phyloP scores from a whole-genome alignment of 2,329 filamentous ascomycete genomes.

The Coleophoma eucalyptorum region DNA sequence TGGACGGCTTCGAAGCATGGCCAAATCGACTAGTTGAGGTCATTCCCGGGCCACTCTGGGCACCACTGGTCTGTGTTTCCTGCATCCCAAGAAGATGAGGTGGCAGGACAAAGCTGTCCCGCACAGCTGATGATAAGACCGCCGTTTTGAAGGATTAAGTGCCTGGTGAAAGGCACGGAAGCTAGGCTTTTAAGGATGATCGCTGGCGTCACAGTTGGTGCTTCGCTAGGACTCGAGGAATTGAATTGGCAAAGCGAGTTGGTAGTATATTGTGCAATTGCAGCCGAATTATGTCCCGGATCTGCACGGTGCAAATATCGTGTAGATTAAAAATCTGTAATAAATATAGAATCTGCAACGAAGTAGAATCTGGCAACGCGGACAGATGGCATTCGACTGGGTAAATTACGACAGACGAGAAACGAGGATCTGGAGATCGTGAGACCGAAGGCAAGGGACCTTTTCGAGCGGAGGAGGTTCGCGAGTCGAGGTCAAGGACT shows the following conservation, averaged over 20 bases:
- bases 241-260: conserved; percentile 1
- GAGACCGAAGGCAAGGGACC: not conserved
- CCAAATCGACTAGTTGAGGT: conserved; percentile 60
- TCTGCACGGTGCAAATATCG: not conserved
- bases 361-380: not conserved
- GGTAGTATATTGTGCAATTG: too few species aligned
- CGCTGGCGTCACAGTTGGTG: not conserved
- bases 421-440: not conserved
- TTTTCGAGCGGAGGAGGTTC: not conserved
- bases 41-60: conserved; percentile 52
- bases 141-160: conserved; percentile 71
- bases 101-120: conserved; percentile 81
- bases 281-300: not conserved
- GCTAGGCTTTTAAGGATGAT: conserved; percentile 20
- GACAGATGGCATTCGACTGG: not conserved
- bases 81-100: conserved; percentile 90
- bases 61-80: conserved; percentile 67
- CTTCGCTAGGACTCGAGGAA: conserved; percentile 4
- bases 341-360: not conserved
- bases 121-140: conserved; percentile 70
- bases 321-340: conserved; percentile 1
- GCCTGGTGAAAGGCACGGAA: conserved; percentile 27
- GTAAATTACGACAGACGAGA: not conserved
- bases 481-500: conserved; percentile 12
- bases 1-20: conserved; percentile 76